phyloP scores from a whole-genome alignment of 768 basidiomycete genomes.

The Mycena polygramma region DNA sequence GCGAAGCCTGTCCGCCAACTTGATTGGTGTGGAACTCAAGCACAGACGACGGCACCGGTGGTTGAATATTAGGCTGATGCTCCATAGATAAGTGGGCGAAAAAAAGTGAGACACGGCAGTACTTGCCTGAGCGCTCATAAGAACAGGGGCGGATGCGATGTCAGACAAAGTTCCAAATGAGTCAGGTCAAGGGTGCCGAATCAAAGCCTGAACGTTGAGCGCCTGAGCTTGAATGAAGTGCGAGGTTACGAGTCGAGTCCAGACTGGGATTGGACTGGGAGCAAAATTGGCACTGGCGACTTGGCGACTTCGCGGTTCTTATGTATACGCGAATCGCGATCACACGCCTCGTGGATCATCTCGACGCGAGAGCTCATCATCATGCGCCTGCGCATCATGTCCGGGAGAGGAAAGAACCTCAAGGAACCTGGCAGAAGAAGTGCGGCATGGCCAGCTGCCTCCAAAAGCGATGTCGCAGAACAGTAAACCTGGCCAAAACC shows the following conservation, averaged over 20 bases:
- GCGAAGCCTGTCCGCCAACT: background rate
- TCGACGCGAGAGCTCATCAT: background rate
- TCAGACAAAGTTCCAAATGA: background rate
- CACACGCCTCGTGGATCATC: background rate
- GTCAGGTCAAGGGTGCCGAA: background rate
- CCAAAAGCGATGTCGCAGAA: no score
- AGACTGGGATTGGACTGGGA: background rate
- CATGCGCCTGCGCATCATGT: background rate
- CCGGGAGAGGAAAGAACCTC: no score
- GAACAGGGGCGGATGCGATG: background rate
- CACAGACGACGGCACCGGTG: slow-evolving; percentile 7
- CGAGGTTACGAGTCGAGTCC: no score
- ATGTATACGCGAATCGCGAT: background rate
- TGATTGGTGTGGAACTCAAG: background rate
- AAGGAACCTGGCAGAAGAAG: no score
- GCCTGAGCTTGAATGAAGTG: background rate
- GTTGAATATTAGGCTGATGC: background rate
- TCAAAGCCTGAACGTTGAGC: background rate
- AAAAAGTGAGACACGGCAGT: slow-evolving; percentile 3
- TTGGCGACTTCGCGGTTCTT: background rate
- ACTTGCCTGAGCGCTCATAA: background rate
- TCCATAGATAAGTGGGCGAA: background rate
- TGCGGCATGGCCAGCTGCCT: no score
- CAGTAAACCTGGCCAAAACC: no score
- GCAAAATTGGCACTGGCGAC: no score